Conservation (phyloP, 2,329 filamentous ascomycete species). For the Xylaria sp. region DNA sequence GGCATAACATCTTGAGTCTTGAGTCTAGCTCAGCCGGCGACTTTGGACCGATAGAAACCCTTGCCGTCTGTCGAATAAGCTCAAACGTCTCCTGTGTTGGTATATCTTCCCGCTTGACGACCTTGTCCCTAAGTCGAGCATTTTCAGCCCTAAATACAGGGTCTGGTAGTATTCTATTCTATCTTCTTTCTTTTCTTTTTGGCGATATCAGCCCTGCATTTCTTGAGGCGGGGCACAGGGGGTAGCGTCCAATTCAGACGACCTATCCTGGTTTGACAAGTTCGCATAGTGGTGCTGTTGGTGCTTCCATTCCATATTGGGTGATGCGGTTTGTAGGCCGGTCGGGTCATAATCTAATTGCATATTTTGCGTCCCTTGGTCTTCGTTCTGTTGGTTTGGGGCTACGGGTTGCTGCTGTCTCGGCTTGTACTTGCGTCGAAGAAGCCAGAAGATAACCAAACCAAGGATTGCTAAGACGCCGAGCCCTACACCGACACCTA, state of each 20-base stretch:
- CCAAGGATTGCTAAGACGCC: too few species aligned
- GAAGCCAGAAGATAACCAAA: not conserved
- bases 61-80: not conserved
- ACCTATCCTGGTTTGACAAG: not conserved
- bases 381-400: not conserved
- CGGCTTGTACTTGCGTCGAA: not conserved
- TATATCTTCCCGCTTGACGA: not conserved
- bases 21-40: not conserved
- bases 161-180: too few species aligned
- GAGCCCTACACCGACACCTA: not conserved
- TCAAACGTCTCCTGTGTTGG: not conserved
- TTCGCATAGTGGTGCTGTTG: not conserved
- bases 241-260: not conserved
- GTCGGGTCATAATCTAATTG: not conserved
- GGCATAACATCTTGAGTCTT: too few species aligned
- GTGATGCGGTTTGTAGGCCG: not conserved
- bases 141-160: too few species aligned
- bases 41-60: not conserved
- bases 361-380: not conserved
- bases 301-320: not conserved
- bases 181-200: too few species aligned
- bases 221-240: not conserved
- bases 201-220: not conserved
- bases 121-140: not conserved
- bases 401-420: not conserved